Conservation (phyloP, 139 green algal genomes). For the Picochlorum sp. region DNA sequence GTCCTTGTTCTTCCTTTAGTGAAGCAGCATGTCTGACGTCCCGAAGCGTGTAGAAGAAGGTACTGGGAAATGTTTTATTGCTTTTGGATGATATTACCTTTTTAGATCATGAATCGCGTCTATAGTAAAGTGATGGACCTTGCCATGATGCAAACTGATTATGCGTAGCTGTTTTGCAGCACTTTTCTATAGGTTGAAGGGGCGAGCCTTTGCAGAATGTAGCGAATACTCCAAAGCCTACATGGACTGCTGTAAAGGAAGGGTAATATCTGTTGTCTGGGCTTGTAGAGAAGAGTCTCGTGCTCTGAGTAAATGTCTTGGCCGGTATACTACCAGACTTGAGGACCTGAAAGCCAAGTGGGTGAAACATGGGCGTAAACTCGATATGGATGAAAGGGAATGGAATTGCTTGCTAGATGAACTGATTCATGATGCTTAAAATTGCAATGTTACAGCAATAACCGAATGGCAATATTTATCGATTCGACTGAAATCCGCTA, state of each 20-base stretch:
- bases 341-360: constrained; percentile 34
- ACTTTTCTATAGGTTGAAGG: constrained; percentile 30
- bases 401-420: constrained; percentile 29
- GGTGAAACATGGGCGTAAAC: constrained; percentile 13
- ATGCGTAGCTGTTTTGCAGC: constrained; percentile 14
- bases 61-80: neutral
- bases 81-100: neutral
- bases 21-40: neutral
- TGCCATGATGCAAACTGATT: neutral
- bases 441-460: no score
- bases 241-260: constrained; percentile 27
- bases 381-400: constrained; percentile 16
- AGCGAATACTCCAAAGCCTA: constrained; percentile 9
- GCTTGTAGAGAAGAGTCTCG: constrained; percentile 26
- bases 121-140: neutral
- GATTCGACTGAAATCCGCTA: neutral
- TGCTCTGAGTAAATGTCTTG: constrained; percentile 22
- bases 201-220: constrained; percentile 17
- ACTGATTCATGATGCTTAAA: neutral
- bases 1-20: no score
- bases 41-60: constrained; percentile 11
- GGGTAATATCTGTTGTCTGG: constrained; percentile 33
- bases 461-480: no score
- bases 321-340: constrained; percentile 19
- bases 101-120: neutral